phyloP scores from a whole-genome alignment of 306 rosid species.

The Carpinus fangiana region DNA sequence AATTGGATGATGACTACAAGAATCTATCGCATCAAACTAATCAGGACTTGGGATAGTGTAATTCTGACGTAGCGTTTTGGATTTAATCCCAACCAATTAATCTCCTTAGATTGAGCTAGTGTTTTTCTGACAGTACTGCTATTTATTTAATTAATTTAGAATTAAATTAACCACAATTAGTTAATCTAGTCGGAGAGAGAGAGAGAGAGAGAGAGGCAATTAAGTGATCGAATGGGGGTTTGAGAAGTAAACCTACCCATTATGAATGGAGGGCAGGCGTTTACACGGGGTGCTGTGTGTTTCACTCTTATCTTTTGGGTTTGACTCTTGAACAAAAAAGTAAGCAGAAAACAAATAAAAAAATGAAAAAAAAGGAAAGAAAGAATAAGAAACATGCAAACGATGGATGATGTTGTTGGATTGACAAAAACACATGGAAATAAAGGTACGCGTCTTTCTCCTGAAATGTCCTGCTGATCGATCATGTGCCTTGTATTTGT shows the following conservation, averaged over 20 bases:
- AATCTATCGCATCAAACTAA: constrained; percentile 47
- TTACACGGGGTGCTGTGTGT: constrained; percentile 30
- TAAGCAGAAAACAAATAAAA: not conserved
- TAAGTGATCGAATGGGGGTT: constrained; percentile 25
- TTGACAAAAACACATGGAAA: constrained; percentile 34
- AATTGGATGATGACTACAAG: constrained; percentile 31
- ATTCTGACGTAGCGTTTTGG: constrained; percentile 20
- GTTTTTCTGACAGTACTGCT: constrained; percentile 17
- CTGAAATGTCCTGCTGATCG: constrained; percentile 1
- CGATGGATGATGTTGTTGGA: constrained; percentile 33
- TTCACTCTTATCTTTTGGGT: constrained; percentile 35
- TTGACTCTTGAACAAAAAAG: constrained; percentile 33
- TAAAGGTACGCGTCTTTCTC: constrained; percentile 10
- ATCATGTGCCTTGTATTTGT: constrained; percentile 30
- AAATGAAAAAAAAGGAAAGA: not conserved
- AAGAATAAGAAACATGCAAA: not conserved
- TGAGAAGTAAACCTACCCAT: constrained; percentile 34
- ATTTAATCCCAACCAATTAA: constrained; percentile 15
- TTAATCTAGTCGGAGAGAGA: constrained; percentile 19
- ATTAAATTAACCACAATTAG: constrained; percentile 8
- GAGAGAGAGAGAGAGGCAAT: not conserved
- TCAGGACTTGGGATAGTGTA: constrained; percentile 8
- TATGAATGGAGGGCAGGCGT: constrained; percentile 31
- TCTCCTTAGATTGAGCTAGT: not conserved
- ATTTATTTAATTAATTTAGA: not conserved